Conservation (phyloP, 2,329 filamentous ascomycete genomes). For the Colletotrichum zoysiae region DNA sequence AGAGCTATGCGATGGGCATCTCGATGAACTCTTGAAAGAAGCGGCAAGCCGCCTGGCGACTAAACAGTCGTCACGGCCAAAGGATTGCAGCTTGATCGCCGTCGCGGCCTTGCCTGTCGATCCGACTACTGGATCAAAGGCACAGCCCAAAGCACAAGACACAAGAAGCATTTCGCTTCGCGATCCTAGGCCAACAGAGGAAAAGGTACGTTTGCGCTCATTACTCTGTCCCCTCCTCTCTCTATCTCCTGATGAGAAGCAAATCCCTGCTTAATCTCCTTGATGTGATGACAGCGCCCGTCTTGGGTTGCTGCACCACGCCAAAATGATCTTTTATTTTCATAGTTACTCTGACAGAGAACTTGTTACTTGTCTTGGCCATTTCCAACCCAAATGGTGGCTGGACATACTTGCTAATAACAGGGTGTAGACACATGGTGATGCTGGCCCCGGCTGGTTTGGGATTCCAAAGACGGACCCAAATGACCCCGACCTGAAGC, state of each 20-base stretch:
- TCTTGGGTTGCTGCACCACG: slow-evolving; percentile 63
- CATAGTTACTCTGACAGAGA: slow-evolving; percentile 80
- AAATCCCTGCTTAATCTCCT: slow-evolving; percentile 47
- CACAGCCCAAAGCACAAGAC: slow-evolving; percentile 24
- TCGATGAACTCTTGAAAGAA: slow-evolving; percentile 40
- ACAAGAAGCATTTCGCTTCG: slow-evolving; percentile 32
- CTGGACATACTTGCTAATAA: neutral
- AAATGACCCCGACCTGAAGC: slow-evolving; percentile 85
- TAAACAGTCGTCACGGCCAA: slow-evolving; percentile 24
- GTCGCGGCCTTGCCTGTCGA: slow-evolving; percentile 18
- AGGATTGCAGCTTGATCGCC: slow-evolving; percentile 33
- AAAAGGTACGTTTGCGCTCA: slow-evolving; percentile 29
- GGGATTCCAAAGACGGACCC: slow-evolving; percentile 86
- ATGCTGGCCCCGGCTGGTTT: slow-evolving; percentile 88
- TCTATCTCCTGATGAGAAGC: slow-evolving; percentile 56
- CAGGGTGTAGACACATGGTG: slow-evolving; percentile 52
- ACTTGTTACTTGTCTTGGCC: no score
- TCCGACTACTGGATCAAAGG: slow-evolving; percentile 11
- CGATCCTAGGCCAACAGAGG: slow-evolving; percentile 30
- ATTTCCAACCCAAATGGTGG: neutral
- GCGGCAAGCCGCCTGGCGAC: slow-evolving; percentile 40
- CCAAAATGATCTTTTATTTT: slow-evolving; percentile 67
- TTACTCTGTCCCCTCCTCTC: no score
- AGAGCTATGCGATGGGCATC: slow-evolving; percentile 40
- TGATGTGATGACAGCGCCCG: slow-evolving; percentile 51